A percentile compares a stretch with the other conserved stretches of the same genome.
Evolutionary conservation across 2,329 filamentous ascomycete genomes (phyloP).

Genomic region (Scytalidium sp.): DNA sequence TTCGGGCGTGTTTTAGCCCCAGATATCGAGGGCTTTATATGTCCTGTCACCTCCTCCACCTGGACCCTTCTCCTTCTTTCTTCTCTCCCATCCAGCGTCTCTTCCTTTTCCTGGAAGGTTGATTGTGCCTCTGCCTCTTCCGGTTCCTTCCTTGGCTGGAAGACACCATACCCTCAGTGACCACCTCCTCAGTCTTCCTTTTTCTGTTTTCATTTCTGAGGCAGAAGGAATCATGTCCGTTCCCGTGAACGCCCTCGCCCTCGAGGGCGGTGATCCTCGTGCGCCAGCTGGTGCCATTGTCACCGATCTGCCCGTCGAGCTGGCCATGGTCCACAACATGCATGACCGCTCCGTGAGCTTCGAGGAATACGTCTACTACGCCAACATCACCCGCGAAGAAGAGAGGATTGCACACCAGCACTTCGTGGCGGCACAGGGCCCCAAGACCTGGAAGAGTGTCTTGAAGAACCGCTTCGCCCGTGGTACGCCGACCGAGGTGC

Average conservation of each 20-base stretch:
- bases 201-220: too few species aligned
- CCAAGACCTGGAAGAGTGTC: conserved; percentile 16
- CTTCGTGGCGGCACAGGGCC: conserved; percentile 10
- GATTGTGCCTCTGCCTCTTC: too few species aligned
- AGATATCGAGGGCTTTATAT: too few species aligned
- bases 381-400: conserved; percentile 28
- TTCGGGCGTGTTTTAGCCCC: too few species aligned
- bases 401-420: conserved; percentile 23
- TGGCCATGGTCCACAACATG: conserved; percentile 11
- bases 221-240: background rate
- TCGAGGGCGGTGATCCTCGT: conserved; percentile 21
- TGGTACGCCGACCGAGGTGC: conserved; percentile 4
- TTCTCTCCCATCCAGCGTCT: too few species aligned
- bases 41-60: too few species aligned
- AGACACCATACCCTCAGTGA: too few species aligned
- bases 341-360: conserved; percentile 29
- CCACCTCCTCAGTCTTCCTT: too few species aligned
- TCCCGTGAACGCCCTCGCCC: conserved; percentile 9
- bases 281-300: conserved; percentile 5
- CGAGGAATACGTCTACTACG: conserved; percentile 34
- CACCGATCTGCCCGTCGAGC: conserved; percentile 13
- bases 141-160: too few species aligned
- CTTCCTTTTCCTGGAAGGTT: too few species aligned
- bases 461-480: conserved; percentile 19
- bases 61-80: too few species aligned